Evolutionary conservation across 1,284 basidiomycete genomes (phyloP).

Genomic region (Pholiota adiposa): DNA sequence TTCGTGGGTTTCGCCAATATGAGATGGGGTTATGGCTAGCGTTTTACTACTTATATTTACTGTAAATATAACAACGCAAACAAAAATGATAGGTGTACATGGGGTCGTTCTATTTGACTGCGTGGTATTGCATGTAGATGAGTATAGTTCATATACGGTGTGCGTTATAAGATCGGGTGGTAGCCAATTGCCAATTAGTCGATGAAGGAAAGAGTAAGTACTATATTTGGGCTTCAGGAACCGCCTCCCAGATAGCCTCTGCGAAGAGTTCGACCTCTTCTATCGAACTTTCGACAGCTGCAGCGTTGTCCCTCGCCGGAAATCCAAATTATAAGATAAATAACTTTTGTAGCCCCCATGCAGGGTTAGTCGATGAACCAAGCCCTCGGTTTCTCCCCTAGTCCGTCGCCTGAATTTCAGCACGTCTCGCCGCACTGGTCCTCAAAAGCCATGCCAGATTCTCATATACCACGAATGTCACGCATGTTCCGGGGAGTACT

Average conservation of each 20-base stretch:
- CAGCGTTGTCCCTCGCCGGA: background rate
- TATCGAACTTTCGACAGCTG: background rate
- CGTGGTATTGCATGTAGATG: background rate
- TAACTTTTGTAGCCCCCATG: background rate
- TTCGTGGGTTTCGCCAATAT: too few relatives aligned
- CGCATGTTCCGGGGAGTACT: slow-evolving; percentile 95
- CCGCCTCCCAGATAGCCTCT: background rate
- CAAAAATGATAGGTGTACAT: background rate
- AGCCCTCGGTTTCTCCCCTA: background rate
- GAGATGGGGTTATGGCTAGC: background rate
- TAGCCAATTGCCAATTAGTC: slow-evolving; percentile 3
- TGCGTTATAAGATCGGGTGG: background rate
- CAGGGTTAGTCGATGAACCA: background rate
- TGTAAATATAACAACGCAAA: background rate
- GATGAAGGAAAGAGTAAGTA: slow-evolving; percentile 2
- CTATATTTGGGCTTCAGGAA: background rate
- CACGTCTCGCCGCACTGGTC: slow-evolving; percentile 54
- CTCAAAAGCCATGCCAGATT: slow-evolving; percentile 88
- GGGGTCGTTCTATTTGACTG: background rate
- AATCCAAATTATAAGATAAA: background rate
- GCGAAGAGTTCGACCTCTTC: background rate
- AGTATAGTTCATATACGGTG: background rate
- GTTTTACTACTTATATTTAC: background rate
- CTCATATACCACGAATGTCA: slow-evolving; percentile 98
- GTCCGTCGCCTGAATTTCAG: slow-evolving; percentile 19